A percentile compares a stretch with the other conserved stretches of the same genome.
phyloP scores from a whole-genome alignment of 129 eudicot species.

The Dittrichia graveolens region DNA sequence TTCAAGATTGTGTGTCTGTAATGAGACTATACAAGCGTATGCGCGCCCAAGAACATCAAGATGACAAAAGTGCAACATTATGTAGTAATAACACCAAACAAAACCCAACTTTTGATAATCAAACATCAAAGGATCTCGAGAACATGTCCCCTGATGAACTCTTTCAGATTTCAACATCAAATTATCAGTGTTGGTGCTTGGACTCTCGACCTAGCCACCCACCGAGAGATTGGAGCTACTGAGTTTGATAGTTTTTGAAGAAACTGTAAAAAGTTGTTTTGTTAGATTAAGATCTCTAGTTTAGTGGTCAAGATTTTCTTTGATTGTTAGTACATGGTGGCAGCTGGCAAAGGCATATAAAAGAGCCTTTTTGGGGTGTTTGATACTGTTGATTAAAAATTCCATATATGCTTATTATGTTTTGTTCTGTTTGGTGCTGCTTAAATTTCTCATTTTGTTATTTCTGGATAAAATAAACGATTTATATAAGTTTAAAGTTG shows the following conservation, averaged over 20 bases:
- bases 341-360: no score
- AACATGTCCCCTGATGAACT: constrained; percentile 61
- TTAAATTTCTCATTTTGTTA: no score
- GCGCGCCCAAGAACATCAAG: constrained; percentile 60
- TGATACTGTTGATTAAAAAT: no score
- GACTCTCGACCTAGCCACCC: constrained; percentile 39
- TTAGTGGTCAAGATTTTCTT: background rate
- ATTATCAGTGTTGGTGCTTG: constrained; percentile 70
- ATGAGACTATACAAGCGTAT: constrained; percentile 80
- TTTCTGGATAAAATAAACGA: no score
- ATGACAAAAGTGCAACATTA: constrained; percentile 11
- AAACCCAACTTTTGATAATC: constrained; percentile 25
- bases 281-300: background rate
- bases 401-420: no score
- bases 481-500: no score
- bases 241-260: constrained; percentile 8
- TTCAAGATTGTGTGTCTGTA: constrained; percentile 64
- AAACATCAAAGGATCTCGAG: constrained; percentile 37
- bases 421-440: no score
- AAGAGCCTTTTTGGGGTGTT: no score
- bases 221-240: background rate
- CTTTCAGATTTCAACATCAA: constrained; percentile 49
- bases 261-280: background rate
- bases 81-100: constrained; percentile 7
- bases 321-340: background rate